These are phyloP conservation scores for Phytophthora vignae DNA, from an alignment of 352 stramenopile species.

Conservation along the genomic window DNA sequence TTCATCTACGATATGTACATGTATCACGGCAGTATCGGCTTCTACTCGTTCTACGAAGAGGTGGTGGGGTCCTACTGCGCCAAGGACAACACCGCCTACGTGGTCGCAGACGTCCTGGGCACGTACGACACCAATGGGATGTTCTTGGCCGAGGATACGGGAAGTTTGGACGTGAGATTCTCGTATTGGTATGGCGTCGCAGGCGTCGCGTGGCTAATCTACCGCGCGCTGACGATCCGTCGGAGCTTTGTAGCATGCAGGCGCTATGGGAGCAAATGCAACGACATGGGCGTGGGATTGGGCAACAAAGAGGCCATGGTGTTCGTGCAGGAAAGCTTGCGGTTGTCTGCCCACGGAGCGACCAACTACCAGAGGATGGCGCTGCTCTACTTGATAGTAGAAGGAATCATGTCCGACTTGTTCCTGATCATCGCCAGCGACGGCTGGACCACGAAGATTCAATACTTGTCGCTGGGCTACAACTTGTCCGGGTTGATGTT, in stretches of 20 bases:
- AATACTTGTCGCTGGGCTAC: background rate
- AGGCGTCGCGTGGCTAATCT: background rate
- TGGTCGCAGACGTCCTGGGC: background rate
- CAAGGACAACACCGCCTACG: slow-evolving; percentile 9
- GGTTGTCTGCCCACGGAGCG: background rate
- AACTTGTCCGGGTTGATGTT: background rate
- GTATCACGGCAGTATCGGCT: slow-evolving; percentile 29
- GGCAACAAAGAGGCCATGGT: slow-evolving; percentile 1
- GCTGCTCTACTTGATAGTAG: slow-evolving; percentile 24
- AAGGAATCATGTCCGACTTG: slow-evolving; percentile 16
- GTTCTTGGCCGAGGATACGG: slow-evolving; percentile 5
- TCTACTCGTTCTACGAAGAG: slow-evolving; percentile 22
- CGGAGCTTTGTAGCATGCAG: slow-evolving; percentile 1
- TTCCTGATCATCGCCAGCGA: slow-evolving; percentile 19
- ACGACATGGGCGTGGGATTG: background rate
- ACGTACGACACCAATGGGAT: slow-evolving; percentile 20
- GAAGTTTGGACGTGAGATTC: background rate
- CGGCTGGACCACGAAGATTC: background rate
- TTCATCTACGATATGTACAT: slow-evolving; percentile 19
- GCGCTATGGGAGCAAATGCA: background rate
- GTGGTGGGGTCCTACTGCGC: slow-evolving; percentile 13
- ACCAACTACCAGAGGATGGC: slow-evolving; percentile 7
- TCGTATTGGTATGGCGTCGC: slow-evolving; percentile 9
- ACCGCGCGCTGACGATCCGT: slow-evolving; percentile 1
- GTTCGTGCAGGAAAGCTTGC: slow-evolving; percentile 13